These are phyloP conservation scores for Alternaria sp. DNA, from an alignment of 2,329 filamentous ascomycete genomes.

Conservation along the genomic window DNA sequence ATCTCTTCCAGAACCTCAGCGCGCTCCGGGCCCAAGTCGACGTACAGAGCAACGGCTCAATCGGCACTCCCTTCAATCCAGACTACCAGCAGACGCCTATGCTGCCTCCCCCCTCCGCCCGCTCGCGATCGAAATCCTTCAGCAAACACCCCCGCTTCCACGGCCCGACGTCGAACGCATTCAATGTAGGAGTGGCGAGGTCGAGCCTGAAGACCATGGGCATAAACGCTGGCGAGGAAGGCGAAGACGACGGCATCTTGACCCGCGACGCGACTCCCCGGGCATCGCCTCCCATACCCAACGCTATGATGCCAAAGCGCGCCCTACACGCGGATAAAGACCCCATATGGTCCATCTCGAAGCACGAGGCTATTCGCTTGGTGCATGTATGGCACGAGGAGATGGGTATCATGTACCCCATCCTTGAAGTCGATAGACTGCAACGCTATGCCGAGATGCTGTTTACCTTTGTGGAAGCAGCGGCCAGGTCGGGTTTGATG, in stretches of 20 bases:
- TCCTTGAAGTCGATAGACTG: slow-evolving; percentile 75
- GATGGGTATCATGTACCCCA: slow-evolving; percentile 89
- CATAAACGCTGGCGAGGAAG: slow-evolving; percentile 70
- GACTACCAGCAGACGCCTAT: slow-evolving; percentile 45
- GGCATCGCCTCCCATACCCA: slow-evolving; percentile 49
- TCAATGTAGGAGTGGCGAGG: slow-evolving; percentile 85
- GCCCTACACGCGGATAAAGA: slow-evolving; percentile 64
- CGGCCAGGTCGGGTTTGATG: slow-evolving; percentile 64
- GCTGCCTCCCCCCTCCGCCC: slow-evolving; percentile 44
- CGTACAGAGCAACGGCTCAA: slow-evolving; percentile 35
- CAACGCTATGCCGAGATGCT: slow-evolving; percentile 73
- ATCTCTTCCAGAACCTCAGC: slow-evolving; percentile 74
- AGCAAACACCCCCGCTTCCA: slow-evolving; percentile 71
- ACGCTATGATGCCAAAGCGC: slow-evolving; percentile 18
- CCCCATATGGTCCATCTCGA: slow-evolving; percentile 78
- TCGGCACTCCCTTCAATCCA: slow-evolving; percentile 38
- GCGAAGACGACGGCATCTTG: slow-evolving; percentile 63
- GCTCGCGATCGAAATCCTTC: slow-evolving; percentile 43
- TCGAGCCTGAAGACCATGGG: slow-evolving; percentile 89
- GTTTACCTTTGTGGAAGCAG: slow-evolving; percentile 75
- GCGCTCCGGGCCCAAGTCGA: slow-evolving; percentile 63
- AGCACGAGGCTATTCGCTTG: slow-evolving; percentile 80
- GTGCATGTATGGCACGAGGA: slow-evolving; percentile 87
- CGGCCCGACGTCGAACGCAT: slow-evolving; percentile 84
- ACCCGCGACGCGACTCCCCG: slow-evolving; percentile 62